These are phyloP conservation scores for Sclerotinia sclerotiorum DNA, from an alignment of 2,329 filamentous ascomycete species.

Conservation along the genomic window DNA sequence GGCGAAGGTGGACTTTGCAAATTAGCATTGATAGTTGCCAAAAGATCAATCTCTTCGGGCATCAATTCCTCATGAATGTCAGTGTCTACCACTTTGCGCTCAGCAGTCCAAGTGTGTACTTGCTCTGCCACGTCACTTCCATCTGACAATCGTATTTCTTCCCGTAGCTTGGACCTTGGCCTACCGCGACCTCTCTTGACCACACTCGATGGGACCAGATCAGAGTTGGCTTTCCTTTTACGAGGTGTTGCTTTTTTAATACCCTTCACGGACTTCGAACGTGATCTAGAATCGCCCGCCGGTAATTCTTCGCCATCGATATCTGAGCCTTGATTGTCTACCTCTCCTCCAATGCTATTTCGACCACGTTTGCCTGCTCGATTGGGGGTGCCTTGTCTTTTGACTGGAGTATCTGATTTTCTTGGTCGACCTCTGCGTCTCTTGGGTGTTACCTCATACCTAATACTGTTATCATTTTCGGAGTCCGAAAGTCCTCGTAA, in stretches of 20 bases:
- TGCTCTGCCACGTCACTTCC: constrained; percentile 33
- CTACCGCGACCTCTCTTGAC: constrained; percentile 21
- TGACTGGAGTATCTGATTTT: constrained; percentile 44
- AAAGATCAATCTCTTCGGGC: constrained; percentile 24
- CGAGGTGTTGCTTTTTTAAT: constrained; percentile 29
- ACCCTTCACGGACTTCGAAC: constrained; percentile 35
- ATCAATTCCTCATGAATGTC: constrained; percentile 19
- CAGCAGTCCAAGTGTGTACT: constrained; percentile 28
- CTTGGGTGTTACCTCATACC: constrained; percentile 42
- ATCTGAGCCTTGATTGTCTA: constrained; percentile 33
- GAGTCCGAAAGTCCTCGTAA: constrained; percentile 40
- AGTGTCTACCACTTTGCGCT: constrained; percentile 26
- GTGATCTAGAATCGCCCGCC: constrained; percentile 34
- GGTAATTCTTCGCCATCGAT: constrained; percentile 32
- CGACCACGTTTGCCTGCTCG: constrained; percentile 31
- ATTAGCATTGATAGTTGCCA: constrained; percentile 18
- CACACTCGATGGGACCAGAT: constrained; percentile 15
- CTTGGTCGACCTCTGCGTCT: constrained; percentile 45
- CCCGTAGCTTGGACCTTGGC: constrained; percentile 18
- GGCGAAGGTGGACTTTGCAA: constrained; percentile 22
- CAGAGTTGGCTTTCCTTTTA: constrained; percentile 17
- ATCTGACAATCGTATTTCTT: constrained; percentile 24
- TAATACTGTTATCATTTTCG: constrained; percentile 32
- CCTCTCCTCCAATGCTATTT: constrained; percentile 36
- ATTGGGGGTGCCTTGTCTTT: constrained; percentile 34